Conservation (phyloP, 495 filamentous ascomycete species). For the Thermothielavioides terrestris region DNA sequence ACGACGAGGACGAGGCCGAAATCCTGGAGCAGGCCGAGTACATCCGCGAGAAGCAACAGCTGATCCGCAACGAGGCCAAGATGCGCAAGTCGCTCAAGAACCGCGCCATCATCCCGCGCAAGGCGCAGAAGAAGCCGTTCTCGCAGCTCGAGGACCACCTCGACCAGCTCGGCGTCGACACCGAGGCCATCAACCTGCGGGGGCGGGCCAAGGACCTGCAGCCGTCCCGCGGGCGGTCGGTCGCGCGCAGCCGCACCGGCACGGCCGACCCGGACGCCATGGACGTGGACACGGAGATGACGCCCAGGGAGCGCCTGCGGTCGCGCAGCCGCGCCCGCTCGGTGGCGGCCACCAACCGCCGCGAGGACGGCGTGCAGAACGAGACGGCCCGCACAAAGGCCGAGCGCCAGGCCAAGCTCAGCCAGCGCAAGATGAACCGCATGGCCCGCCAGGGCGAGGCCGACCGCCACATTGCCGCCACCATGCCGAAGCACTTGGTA, state of each 20-base stretch:
- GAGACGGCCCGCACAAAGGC: constrained; percentile 59
- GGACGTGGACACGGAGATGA: constrained; percentile 64
- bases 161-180: constrained; percentile 77
- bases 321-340: constrained; percentile 69
- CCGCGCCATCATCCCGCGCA: constrained; percentile 79
- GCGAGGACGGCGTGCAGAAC: constrained; percentile 67
- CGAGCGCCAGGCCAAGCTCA: constrained; percentile 75
- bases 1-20: constrained; percentile 79
- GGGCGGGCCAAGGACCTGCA: constrained; percentile 53
- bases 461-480: constrained; percentile 77
- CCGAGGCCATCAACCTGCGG: constrained; percentile 59
- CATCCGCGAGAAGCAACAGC: constrained; percentile 81
- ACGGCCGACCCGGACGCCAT: constrained; percentile 61
- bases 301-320: constrained; percentile 52
- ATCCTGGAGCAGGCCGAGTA: constrained; percentile 83
- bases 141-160: constrained; percentile 78
- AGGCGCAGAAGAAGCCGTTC: constrained; percentile 62
- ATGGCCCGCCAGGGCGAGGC: constrained; percentile 95
- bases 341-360: constrained; percentile 56
- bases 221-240: constrained; percentile 52
- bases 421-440: constrained; percentile 97
- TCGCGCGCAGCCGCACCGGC: constrained; percentile 38
- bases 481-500: constrained; percentile 88
- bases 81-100: constrained; percentile 96
- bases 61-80: constrained; percentile 85